Evolutionary conservation across 441 rosid species (phyloP).

Genomic region (Erodium texanum): DNA sequence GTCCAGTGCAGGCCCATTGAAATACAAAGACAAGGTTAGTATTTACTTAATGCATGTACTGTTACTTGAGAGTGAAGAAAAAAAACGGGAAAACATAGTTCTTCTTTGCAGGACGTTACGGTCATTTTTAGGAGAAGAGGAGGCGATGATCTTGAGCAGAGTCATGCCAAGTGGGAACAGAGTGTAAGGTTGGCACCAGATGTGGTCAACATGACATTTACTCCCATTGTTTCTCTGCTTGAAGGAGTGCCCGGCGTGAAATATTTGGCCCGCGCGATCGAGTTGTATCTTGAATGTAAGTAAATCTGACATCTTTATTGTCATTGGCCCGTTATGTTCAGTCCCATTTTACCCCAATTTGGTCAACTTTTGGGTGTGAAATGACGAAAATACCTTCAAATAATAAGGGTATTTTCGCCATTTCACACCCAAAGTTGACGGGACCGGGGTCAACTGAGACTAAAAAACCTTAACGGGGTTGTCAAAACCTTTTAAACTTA

Average conservation of each 20-base stretch:
- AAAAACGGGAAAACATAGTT: slow-evolving; percentile 23
- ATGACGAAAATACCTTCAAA: no score
- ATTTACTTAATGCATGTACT: slow-evolving; percentile 4
- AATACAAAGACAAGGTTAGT: slow-evolving; percentile 73
- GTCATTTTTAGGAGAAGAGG: slow-evolving; percentile 78
- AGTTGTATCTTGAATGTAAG: slow-evolving; percentile 65
- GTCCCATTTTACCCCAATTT: no score
- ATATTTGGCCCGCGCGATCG: slow-evolving; percentile 60
- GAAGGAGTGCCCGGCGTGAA: slow-evolving; percentile 61
- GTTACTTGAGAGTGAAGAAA: slow-evolving; percentile 19
- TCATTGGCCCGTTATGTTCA: no score
- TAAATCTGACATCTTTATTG: background rate
- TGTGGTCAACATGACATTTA: slow-evolving; percentile 61
- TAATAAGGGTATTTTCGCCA: no score
- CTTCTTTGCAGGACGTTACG: slow-evolving; percentile 66
- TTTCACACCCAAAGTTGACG: no score
- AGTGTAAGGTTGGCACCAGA: slow-evolving; percentile 56
- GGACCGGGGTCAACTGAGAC: no score
- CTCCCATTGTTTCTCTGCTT: slow-evolving; percentile 54
- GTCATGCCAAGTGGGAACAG: slow-evolving; percentile 56
- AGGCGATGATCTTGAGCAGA: slow-evolving; percentile 74
- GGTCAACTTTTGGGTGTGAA: no score
- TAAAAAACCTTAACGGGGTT: no score
- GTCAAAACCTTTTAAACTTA: no score
- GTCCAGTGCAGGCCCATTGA: slow-evolving; percentile 43